A percentile compares a stretch with the other conserved stretches of the same genome.
Conservation (phyloP, 768 basidiomycete genomes). For the Podaxis sp. region DNA sequence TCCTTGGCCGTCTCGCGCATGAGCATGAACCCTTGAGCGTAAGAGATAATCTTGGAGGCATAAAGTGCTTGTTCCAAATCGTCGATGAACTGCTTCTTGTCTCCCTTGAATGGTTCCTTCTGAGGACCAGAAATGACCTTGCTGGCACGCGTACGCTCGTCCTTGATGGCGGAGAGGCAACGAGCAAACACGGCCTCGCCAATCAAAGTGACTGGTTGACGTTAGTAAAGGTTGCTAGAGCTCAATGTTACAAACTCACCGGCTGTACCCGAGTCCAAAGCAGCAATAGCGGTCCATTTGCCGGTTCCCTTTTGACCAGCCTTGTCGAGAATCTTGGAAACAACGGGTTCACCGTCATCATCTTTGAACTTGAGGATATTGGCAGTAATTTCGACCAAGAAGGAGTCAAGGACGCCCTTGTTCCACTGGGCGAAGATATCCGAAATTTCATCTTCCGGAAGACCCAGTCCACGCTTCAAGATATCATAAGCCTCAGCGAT, state of each 20-base stretch:
- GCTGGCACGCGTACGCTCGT: slow-evolving; percentile 91
- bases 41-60: slow-evolving; percentile 99
- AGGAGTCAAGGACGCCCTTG: slow-evolving; percentile 98
- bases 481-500: slow-evolving; percentile 99
- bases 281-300: slow-evolving; percentile 98
- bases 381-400: slow-evolving; percentile 97
- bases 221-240: slow-evolving; percentile 10
- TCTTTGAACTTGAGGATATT: slow-evolving; percentile 98
- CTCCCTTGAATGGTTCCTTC: slow-evolving; percentile 91
- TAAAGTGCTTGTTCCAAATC: slow-evolving; percentile 99
- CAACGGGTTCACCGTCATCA: slow-evolving; percentile 88
- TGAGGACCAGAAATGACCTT: slow-evolving; percentile 89
- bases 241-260: slow-evolving; percentile 45
- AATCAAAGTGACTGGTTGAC: slow-evolving; percentile 84
- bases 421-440: slow-evolving; percentile 96
- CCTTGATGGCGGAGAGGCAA: slow-evolving; percentile 96
- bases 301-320: slow-evolving; percentile 99
- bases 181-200: slow-evolving; percentile 99
- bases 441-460: slow-evolving; percentile 86
- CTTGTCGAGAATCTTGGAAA: slow-evolving; percentile 91
- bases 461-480: slow-evolving; percentile 92
- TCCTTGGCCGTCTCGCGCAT: slow-evolving; percentile 98
- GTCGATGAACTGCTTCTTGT: slow-evolving; percentile 98
- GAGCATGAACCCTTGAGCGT: slow-evolving; percentile 99
- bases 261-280: slow-evolving; percentile 87